These are phyloP conservation scores for Beauveria sp. DNA, from an alignment of 2,329 filamentous ascomycete species.

Conservation along the genomic window DNA sequence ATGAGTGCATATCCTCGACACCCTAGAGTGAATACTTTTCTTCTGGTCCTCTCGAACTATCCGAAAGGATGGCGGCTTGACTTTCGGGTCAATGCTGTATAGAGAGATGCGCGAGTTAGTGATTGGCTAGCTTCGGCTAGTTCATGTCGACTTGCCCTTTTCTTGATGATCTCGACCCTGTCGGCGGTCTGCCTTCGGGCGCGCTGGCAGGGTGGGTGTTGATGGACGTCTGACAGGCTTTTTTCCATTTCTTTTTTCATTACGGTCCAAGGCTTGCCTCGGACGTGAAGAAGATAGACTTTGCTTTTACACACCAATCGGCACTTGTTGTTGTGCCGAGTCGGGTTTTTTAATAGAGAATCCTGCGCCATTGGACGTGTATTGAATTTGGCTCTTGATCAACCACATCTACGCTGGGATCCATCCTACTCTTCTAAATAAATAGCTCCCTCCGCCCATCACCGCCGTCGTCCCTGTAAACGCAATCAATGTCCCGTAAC, in stretches of 20 bases:
- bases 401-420: conserved; percentile 13
- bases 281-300: conserved; percentile 43
- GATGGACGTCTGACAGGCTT: conserved; percentile 84
- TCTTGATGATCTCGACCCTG: conserved; percentile 86
- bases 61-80: conserved; percentile 52
- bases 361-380: too few species aligned
- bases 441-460: conserved; percentile 22
- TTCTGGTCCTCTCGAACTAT: conserved; percentile 51
- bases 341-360: too few species aligned
- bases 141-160: conserved; percentile 12
- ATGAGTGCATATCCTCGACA: conserved; percentile 81
- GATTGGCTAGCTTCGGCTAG: conserved; percentile 11
- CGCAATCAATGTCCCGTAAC: conserved; percentile 26
- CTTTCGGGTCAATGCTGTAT: conserved; percentile 45
- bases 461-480: conserved; percentile 26
- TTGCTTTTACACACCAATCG: background rate
- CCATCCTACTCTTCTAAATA: conserved; percentile 25
- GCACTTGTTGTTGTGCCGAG: too few species aligned
- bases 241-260: conserved; percentile 46
- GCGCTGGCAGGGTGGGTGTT: conserved; percentile 68
- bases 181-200: conserved; percentile 67
- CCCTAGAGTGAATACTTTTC: conserved; percentile 72
- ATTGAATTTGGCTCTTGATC: too few species aligned
- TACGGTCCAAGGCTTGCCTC: conserved; percentile 39
- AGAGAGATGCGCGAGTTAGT: conserved; percentile 56